Percentiles rank a stretch among this genome's conserved stretches.
These are phyloP conservation scores for Quercus alba DNA, from an alignment of 306 rosid species.

Conservation along the genomic window DNA sequence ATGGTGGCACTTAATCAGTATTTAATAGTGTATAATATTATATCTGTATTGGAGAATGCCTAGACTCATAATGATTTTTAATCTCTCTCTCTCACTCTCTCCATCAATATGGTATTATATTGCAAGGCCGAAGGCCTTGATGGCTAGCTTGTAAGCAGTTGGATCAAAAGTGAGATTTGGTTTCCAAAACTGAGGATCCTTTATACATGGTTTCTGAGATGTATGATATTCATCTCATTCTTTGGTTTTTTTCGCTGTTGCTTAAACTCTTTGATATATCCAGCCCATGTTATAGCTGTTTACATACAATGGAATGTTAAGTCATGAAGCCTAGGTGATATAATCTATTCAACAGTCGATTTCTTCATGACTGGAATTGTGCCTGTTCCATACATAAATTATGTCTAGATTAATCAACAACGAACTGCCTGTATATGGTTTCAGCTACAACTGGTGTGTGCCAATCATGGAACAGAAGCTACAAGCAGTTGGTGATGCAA, in stretches of 20 bases:
- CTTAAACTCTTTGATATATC: background rate
- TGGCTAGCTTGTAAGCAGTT: background rate
- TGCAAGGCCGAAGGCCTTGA: background rate
- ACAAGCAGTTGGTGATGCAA: background rate
- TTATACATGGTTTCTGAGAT: background rate
- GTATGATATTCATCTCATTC: background rate
- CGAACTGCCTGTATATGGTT: background rate
- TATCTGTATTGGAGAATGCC: no score
- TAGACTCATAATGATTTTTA: background rate
- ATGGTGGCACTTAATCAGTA: background rate
- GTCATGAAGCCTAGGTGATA: background rate
- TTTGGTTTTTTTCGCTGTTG: background rate
- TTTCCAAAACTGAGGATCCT: background rate
- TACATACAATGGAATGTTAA: background rate
- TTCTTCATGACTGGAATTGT: background rate
- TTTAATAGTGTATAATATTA: background rate
- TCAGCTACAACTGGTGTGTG: background rate
- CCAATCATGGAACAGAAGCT: background rate
- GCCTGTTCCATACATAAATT: background rate
- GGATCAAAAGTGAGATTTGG: background rate
- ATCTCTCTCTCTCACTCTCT: background rate
- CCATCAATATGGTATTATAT: background rate
- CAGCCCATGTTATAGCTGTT: background rate
- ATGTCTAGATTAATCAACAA: background rate
- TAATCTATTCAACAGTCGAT: background rate